Base-by-base conservation (phyloP, 192 early-diverging fungal species). In the Coemansia guatemalensis region DNA sequence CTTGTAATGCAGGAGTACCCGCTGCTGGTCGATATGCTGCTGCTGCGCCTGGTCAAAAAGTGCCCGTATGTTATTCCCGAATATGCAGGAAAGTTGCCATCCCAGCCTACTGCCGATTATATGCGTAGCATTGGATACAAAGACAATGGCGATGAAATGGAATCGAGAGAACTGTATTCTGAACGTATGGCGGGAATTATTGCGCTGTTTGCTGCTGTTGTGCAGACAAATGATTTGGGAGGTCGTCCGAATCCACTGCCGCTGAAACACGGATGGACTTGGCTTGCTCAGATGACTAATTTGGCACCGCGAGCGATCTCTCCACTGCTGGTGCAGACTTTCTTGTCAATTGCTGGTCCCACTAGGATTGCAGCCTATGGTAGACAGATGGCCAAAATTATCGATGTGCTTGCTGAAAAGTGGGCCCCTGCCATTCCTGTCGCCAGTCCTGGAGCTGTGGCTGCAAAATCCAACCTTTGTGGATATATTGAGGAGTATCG, bases 401-500 rank as follows among this genome's bases (percentile, higher is more conserved):
- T 80, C 27, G 58, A 67, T 32, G 24, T 35, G 14, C 90, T 95
- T 62, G 91, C 72, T 12, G 91, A 72, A 58, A 81, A 75, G 67
- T 98, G 84, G 67, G 90, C 82, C 20, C 82, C 77, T 33, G 87
- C 86, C 29, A 93, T 76, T 59, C 84, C 88, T 27, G 79, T 76
- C 23, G 71, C 73, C 49, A 94, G 71, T 57, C 87, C 88, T 32
- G 72, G 77, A 17, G 73, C 76, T 6, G 89, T 86, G 14, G 85
- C 82, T 14, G 70, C 72, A 8, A 96, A 83, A 27, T 90, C 85
- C 7, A 86, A 74, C 49, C 84, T 88, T 22, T 90, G 73, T 64
- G 86, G 85, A 22, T 91, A 86, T 70, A 89, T 96, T 77, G 95
- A 96, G 8, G 80, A 78, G 17, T 82, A 55, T 44, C 89, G 88